Evolutionary conservation across 2,329 filamentous ascomycete species (phyloP).

Genomic region (Cercospora sp.): DNA sequence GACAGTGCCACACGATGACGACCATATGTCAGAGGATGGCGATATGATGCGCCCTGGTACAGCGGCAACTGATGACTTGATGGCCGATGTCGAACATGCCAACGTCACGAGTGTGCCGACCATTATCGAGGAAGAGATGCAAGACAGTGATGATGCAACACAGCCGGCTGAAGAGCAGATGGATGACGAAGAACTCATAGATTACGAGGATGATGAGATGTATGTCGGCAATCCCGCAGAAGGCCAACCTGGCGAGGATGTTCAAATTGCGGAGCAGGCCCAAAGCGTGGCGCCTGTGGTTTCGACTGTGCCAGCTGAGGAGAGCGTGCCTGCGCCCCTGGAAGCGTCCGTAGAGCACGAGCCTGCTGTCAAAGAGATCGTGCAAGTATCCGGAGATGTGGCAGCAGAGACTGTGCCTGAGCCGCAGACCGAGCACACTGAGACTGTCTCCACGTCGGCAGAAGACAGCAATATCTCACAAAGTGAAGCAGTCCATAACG

Average conservation of each 20-base stretch:
- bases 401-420: background rate
- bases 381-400: conserved; percentile 21
- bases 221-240: conserved; percentile 9
- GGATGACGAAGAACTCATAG: conserved; percentile 42
- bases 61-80: conserved; percentile 37
- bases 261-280: conserved; percentile 7
- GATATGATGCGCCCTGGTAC: conserved; percentile 44
- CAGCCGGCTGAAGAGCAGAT: conserved; percentile 15
- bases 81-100: conserved; percentile 35
- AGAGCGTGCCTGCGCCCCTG: conserved; percentile 10
- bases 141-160: conserved; percentile 30
- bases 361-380: conserved; percentile 26
- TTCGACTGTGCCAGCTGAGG: background rate
- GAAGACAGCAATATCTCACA: background rate
- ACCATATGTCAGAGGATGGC: conserved; percentile 59
- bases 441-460: background rate
- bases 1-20: conserved; percentile 48
- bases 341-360: conserved; percentile 16
- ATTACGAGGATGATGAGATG: conserved; percentile 41
- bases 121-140: conserved; percentile 35
- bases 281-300: background rate
- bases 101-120: conserved; percentile 36
- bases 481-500: background rate
- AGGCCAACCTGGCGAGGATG: conserved; percentile 9
- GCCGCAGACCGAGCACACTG: background rate